A percentile compares a stretch with the other conserved stretches of the same genome.
These are phyloP conservation scores for Cyclotella kingstonii DNA, from an alignment of 108 stramenopile genomes.

Conservation along the genomic window DNA sequence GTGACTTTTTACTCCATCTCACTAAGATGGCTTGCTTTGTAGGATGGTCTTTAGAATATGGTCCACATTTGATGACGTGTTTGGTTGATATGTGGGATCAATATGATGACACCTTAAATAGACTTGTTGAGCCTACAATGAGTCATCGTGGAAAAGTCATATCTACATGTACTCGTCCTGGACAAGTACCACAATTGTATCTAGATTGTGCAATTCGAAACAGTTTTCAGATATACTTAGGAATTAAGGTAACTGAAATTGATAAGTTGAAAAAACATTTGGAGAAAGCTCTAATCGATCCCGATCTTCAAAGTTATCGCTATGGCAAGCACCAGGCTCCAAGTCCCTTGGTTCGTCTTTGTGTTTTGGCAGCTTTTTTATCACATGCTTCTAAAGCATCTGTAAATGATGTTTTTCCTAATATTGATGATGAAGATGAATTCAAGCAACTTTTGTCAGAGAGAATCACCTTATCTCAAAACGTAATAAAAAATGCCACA, in stretches of 20 bases:
- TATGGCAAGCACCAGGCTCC: neutral
- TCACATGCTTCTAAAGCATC: conserved; percentile 7
- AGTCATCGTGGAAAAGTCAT: conserved; percentile 9
- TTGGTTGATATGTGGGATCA: conserved; percentile 6
- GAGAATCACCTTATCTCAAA: conserved; percentile 22
- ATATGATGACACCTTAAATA: conserved; percentile 9
- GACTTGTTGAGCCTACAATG: conserved; percentile 19
- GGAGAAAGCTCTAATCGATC: conserved; percentile 1
- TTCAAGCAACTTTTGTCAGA: conserved; percentile 20
- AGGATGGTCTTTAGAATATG: conserved; percentile 31
- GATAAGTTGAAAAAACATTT: conserved; percentile 12
- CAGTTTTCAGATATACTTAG: conserved; percentile 11
- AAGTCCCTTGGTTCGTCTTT: conserved; percentile 13
- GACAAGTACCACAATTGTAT: conserved; percentile 20
- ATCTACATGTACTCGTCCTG: conserved; percentile 5
- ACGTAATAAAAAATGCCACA: conserved; percentile 3
- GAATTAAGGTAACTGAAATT: conserved; percentile 12
- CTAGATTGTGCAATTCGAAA: conserved; percentile 8
- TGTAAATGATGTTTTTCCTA: conserved; percentile 14
- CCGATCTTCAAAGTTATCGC: neutral
- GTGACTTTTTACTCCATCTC: conserved; percentile 5
- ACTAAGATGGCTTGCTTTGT: conserved; percentile 25
- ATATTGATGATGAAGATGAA: conserved; percentile 19
- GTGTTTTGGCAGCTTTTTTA: conserved; percentile 24
- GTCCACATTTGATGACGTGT: conserved; percentile 8